phyloP scores from a whole-genome alignment of 2,329 filamentous ascomycete species.

The Hansfordia pulvinata region DNA sequence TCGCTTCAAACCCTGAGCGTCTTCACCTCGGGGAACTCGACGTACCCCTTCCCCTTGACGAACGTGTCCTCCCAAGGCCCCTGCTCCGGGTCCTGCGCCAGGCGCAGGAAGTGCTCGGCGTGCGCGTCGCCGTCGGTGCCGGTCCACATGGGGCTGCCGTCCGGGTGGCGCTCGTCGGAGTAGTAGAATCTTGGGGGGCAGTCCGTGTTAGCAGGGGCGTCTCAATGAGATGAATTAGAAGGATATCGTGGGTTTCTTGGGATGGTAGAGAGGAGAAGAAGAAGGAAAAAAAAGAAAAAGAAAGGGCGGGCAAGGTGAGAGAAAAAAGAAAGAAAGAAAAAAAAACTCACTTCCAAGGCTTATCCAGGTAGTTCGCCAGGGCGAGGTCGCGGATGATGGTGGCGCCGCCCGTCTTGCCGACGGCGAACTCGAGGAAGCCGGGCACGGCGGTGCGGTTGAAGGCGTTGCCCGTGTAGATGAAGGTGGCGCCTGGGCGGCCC shows the following conservation, averaged over 20 bases:
- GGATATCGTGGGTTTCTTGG: no score
- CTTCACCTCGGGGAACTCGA: conserved; percentile 4
- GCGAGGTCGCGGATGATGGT: conserved; percentile 9
- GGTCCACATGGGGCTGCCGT: conserved; percentile 5
- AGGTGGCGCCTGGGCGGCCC: conserved; percentile 13
- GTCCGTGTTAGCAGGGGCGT: neutral
- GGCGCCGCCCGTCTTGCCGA: conserved; percentile 9
- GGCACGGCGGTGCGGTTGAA: conserved; percentile 6
- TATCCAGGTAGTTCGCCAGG: conserved; percentile 5
- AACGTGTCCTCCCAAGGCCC: conserved; percentile 8
- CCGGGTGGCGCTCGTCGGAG: conserved; percentile 6
- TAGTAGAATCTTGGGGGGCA: conserved; percentile 10
- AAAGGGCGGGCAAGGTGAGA: no score
- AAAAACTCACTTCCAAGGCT: conserved; percentile 15
- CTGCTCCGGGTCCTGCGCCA: conserved; percentile 7
- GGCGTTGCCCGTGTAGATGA: conserved; percentile 12
- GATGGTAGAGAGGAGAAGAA: no score
- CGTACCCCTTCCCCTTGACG: conserved; percentile 7
- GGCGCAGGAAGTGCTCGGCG: conserved; percentile 4
- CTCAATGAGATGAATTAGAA: neutral
- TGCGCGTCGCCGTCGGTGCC: conserved; percentile 5
- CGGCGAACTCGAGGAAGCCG: conserved; percentile 8
- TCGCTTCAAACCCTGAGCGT: no score
- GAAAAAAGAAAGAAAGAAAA: no score
- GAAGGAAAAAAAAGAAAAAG: no score